phyloP scores from a whole-genome alignment of 1,284 basidiomycete genomes.

The Apiotrichum brassicae region DNA sequence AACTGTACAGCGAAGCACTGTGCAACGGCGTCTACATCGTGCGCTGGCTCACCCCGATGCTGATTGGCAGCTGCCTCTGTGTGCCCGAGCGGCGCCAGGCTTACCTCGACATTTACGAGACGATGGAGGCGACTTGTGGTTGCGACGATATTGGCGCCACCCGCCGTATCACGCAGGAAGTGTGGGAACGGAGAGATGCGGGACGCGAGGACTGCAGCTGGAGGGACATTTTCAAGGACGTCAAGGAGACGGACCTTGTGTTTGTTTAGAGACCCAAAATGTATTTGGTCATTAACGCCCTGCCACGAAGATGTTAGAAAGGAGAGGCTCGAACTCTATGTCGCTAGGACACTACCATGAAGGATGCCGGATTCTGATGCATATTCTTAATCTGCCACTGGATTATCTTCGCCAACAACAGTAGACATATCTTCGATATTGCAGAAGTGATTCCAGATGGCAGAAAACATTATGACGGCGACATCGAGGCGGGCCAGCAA shows the following conservation, averaged over 20 bases:
- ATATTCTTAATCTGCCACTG: no score
- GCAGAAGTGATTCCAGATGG: no score
- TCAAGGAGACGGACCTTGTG: background rate
- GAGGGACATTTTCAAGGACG: background rate
- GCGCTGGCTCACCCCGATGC: slow-evolving; percentile 12
- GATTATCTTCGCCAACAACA: no score
- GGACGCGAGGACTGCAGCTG: background rate
- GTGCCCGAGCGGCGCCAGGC: background rate
- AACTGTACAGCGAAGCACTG: slow-evolving; percentile 11
- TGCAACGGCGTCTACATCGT: slow-evolving; percentile 10
- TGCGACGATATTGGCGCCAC: slow-evolving; percentile 10
- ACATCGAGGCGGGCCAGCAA: no score
- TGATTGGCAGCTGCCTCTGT: slow-evolving; percentile 3
- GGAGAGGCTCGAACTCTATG: no score
- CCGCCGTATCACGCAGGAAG: slow-evolving; percentile 2
- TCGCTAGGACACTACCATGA: no score
- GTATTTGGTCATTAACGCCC: no score
- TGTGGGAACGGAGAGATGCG: slow-evolving; percentile 6
- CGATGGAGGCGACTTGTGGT: slow-evolving; percentile 12
- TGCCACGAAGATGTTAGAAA: no score
- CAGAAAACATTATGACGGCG: no score
- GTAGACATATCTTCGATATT: no score
- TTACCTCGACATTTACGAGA: slow-evolving; percentile 6
- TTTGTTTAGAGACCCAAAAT: background rate
- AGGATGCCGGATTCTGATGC: no score